A percentile compares a stretch with the other conserved stretches of the same genome.
Conservation (phyloP, 192 early-diverging fungal species). For the Coemansia sp. region DNA sequence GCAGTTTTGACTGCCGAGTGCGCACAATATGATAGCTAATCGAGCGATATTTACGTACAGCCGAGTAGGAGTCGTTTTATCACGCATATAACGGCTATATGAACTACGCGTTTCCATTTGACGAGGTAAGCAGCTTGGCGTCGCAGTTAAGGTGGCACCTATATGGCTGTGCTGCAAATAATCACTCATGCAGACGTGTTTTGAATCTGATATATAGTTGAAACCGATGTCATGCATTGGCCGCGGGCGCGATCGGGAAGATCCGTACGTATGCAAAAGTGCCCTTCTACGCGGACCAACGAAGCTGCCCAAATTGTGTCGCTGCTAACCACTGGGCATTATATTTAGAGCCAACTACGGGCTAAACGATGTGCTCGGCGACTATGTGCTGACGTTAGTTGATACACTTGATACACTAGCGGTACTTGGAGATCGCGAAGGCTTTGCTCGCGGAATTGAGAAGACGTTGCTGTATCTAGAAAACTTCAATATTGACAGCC, state of each 20-base stretch:
- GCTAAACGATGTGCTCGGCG: constrained; percentile 92
- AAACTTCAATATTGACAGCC: constrained; percentile 74
- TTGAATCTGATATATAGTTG: constrained; percentile 38
- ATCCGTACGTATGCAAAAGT: constrained; percentile 59
- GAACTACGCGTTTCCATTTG: constrained; percentile 79
- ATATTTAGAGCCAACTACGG: constrained; percentile 16
- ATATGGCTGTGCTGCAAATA: no score
- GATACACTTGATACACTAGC: constrained; percentile 87
- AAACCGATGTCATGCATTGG: constrained; percentile 81
- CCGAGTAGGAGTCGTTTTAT: constrained; percentile 55
- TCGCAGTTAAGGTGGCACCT: background rate
- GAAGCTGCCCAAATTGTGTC: no score
- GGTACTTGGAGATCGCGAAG: constrained; percentile 61
- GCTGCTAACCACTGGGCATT: no score
- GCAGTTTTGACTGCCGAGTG: no score
- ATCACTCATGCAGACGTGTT: no score
- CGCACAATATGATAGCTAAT: no score
- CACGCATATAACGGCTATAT: constrained; percentile 80
- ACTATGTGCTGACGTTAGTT: constrained; percentile 89
- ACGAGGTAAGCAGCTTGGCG: constrained; percentile 55
- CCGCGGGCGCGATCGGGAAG: constrained; percentile 59
- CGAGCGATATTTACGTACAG: background rate
- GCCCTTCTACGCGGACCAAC: no score
- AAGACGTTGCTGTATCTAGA: constrained; percentile 60
- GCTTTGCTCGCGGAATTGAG: constrained; percentile 63